Percentiles rank a stretch among this genome's conserved stretches.
Conservation (phyloP, 192 early-diverging fungal species). For the Spizellomyces punctatus region DNA sequence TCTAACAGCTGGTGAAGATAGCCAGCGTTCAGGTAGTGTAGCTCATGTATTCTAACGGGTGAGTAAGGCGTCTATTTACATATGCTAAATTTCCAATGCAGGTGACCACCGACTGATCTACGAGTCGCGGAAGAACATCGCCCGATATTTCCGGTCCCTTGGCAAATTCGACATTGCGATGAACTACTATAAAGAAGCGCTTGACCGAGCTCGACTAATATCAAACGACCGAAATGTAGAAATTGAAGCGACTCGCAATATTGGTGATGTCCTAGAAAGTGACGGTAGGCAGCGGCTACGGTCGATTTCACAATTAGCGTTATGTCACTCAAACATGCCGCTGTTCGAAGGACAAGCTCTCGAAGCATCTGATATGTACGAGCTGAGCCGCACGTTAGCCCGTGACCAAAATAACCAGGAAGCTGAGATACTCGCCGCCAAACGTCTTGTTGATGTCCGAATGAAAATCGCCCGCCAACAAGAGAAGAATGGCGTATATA, state of each 20-base stretch:
- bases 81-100: background rate
- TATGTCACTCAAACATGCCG: background rate
- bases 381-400: slow-evolving; percentile 35
- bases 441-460: slow-evolving; percentile 37
- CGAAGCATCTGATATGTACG: slow-evolving; percentile 45
- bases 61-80: too few species aligned
- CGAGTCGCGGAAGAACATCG: slow-evolving; percentile 42
- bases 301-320: background rate
- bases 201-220: slow-evolving; percentile 32
- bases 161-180: slow-evolving; percentile 26
- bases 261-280: slow-evolving; percentile 37
- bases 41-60: background rate
- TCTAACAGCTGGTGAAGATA: slow-evolving; percentile 41
- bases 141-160: slow-evolving; percentile 35
- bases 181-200: slow-evolving; percentile 39
- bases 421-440: slow-evolving; percentile 29
- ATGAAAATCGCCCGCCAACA: slow-evolving; percentile 38
- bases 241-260: slow-evolving; percentile 44
- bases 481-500: slow-evolving; percentile 28
- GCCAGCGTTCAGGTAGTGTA: slow-evolving; percentile 20
- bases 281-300: slow-evolving; percentile 10
- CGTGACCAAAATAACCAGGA: slow-evolving; percentile 22
- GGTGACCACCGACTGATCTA: slow-evolving; percentile 30
- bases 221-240: slow-evolving; percentile 32
- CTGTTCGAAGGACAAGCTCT: slow-evolving; percentile 20